Conservation (phyloP, 306 rosid genomes). For the Coriaria nepalensis region DNA sequence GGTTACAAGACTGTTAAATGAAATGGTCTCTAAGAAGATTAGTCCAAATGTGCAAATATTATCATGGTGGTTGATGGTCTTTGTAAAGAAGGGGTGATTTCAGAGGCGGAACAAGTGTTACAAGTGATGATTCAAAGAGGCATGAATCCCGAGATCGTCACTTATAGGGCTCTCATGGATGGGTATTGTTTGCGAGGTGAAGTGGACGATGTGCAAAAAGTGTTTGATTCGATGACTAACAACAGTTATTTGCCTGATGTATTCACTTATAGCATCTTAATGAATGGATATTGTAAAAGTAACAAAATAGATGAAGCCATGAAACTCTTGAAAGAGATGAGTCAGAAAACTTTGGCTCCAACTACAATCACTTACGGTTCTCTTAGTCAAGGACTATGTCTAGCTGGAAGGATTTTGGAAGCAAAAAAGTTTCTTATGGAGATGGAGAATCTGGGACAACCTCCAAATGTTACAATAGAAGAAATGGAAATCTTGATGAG, state of each 20-base stretch:
- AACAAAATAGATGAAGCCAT: conserved; percentile 20
- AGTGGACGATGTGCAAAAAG: conserved; percentile 9
- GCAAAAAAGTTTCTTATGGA: conserved; percentile 1
- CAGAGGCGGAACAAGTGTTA: conserved; percentile 15
- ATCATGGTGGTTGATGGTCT: conserved; percentile 18
- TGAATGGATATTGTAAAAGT: conserved; percentile 16
- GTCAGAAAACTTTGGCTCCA: conserved; percentile 1
- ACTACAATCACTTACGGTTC: conserved; percentile 1
- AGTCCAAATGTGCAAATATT: conserved; percentile 19
- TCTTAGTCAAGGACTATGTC: conserved; percentile 1
- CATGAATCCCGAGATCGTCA: conserved; percentile 9
- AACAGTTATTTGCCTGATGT: conserved; percentile 16
- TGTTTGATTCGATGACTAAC: conserved; percentile 11
- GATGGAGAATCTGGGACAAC: conserved; percentile 3
- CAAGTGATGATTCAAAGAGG: conserved; percentile 15
- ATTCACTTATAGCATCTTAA: conserved; percentile 15
- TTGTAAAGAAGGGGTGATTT: conserved; percentile 18
- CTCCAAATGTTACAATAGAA: no score
- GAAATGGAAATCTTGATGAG: no score
- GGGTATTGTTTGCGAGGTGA: conserved; percentile 21
- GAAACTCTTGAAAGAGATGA: conserved; percentile 14
- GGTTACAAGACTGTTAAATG: conserved; percentile 16
- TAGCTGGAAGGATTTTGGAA: background rate
- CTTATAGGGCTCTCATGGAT: conserved; percentile 20
- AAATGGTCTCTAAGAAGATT: conserved; percentile 20